phyloP scores from a whole-genome alignment of 768 basidiomycete genomes.

The Collybiopsis luxurians region DNA sequence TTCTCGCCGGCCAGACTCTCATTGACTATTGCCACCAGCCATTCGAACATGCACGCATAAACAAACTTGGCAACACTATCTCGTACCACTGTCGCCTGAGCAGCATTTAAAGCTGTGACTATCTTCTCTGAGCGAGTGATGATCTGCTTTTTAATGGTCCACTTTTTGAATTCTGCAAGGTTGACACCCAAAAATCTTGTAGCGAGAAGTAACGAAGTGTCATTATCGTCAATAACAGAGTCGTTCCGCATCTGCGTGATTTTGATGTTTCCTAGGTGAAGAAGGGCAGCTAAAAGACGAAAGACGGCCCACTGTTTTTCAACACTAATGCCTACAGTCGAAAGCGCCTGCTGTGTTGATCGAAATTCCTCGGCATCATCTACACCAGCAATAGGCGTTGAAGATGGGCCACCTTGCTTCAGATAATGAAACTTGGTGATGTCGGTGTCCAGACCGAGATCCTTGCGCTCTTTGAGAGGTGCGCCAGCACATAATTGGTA shows the following conservation, averaged over 20 bases:
- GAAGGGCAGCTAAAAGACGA: constrained; percentile 84
- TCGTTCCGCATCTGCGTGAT: constrained; percentile 80
- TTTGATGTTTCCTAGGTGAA: constrained; percentile 98
- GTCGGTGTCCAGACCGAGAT: constrained; percentile 85
- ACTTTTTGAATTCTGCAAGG: constrained; percentile 93
- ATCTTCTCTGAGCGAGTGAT: constrained; percentile 95
- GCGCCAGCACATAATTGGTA: constrained; percentile 98
- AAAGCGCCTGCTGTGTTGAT: constrained; percentile 89
- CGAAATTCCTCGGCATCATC: constrained; percentile 97
- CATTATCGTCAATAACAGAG: constrained; percentile 79
- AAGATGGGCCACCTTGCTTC: constrained; percentile 87
- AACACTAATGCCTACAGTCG: constrained; percentile 95
- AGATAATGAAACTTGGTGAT: constrained; percentile 88
- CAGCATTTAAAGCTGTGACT: constrained; percentile 76
- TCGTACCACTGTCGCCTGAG: constrained; percentile 90
- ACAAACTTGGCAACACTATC: constrained; percentile 99
- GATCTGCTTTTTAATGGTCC: constrained; percentile 98
- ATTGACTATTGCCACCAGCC: constrained; percentile 96
- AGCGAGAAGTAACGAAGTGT: constrained; percentile 74
- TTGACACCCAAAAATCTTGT: constrained; percentile 91
- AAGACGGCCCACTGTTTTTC: constrained; percentile 99
- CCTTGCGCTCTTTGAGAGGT: constrained; percentile 92
- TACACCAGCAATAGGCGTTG: constrained; percentile 86
- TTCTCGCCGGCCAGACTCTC: constrained; percentile 95
- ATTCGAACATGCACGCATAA: constrained; percentile 98